Evolutionary conservation across 495 filamentous ascomycete genomes (phyloP), one percentile per base, ranked within the genome.

Genomic region (Jackrogersella minutella): DNA sequence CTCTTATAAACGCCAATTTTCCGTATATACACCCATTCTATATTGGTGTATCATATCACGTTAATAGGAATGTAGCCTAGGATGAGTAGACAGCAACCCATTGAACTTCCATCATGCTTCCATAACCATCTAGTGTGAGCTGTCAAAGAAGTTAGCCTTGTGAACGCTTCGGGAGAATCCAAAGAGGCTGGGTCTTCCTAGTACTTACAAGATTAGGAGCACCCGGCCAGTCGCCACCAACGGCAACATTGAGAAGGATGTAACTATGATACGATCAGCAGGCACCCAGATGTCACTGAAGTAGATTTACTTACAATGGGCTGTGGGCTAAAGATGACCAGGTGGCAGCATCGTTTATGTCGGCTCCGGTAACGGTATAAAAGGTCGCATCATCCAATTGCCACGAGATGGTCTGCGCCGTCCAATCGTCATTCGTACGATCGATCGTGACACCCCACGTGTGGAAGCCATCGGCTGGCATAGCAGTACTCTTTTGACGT

Each of bases 61-160:
- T 39, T 36, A 53, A 14, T 33, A 37, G 44, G 19, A 24, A 44
- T 53, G 19, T 26, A 26, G 47, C 53, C 58, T 74, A 74, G 5
- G 74, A 69, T 5, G 51, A 71, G 59, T 79, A 80, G 26, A 83
- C 76, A 31, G 76, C 78, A 19, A 81, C 80, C 68, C 79, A 82
- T 40, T 78, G 73, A 14, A 81, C 79, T 64, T 82, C 81, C 80
- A 83, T 80, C 81, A 83, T 82, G 67, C 74, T 77, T 22, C 78
- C 79, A 44, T 76, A 83, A 43, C 80, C 76, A 56, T 74, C 78
- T 3, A 57, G 36, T 9, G 81, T 83, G 33, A 62, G 59, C 62
- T 69, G 21, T 64, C n/a, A n/a, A 19, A 37, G 16, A 21, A 36
- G 19, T 52, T 52, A 52, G 49, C 24, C 5, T 17, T 0, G 17